Percentiles rank a stretch among this genome's conserved stretches.
These are phyloP conservation scores for Terfezia boudieri DNA, from an alignment of 495 filamentous ascomycete species.

Conservation along the genomic window DNA sequence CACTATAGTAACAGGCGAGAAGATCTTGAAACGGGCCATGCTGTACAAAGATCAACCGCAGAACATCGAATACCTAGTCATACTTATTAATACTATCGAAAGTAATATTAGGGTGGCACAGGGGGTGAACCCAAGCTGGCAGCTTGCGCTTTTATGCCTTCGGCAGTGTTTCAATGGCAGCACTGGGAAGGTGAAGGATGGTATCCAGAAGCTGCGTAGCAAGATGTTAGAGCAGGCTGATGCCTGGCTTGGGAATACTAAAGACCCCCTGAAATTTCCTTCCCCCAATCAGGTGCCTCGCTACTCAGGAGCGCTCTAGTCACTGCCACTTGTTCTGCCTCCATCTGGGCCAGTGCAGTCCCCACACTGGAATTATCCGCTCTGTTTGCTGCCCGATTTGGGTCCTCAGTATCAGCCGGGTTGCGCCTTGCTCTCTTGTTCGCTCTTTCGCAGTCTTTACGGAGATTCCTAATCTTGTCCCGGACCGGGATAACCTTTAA, in stretches of 20 bases:
- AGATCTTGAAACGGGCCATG: not conserved
- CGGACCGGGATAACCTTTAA: slow-evolving; percentile 68
- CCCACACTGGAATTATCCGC: not conserved
- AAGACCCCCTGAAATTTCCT: not conserved
- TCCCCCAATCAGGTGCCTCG: not conserved
- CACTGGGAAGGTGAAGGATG: no score
- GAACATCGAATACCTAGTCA: not conserved
- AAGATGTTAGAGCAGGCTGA: no score
- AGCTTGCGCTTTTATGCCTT: no score
- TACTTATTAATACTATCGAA: not conserved
- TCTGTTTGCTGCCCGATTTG: not conserved
- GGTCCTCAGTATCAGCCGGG: slow-evolving; percentile 17
- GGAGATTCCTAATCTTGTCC: slow-evolving; percentile 84
- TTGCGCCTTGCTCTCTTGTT: slow-evolving; percentile 69
- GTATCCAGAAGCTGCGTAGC: no score
- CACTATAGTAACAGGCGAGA: not conserved
- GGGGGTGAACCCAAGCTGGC: not conserved
- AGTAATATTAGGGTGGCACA: not conserved
- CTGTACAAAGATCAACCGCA: not conserved
- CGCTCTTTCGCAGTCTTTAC: slow-evolving; percentile 76
- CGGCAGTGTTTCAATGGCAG: no score
- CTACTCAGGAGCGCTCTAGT: not conserved
- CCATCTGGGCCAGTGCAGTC: not conserved
- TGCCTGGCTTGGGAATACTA: no score
- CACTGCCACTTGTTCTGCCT: not conserved